phyloP scores from a whole-genome alignment of 2,329 filamentous ascomycete genomes.

The Trichothecium sympodiale region DNA sequence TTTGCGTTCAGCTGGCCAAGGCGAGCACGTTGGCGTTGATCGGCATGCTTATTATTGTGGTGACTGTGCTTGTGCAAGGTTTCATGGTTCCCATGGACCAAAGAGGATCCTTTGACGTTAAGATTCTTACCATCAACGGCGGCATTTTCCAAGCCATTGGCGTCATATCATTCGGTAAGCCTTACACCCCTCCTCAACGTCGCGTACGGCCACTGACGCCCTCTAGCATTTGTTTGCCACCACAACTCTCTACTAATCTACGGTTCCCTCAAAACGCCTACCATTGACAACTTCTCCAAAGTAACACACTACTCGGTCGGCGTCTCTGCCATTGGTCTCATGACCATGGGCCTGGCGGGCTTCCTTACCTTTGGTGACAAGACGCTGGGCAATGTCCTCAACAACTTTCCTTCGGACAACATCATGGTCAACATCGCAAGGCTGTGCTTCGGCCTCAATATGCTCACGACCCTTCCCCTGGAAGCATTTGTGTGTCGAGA shows the following conservation, averaged over 20 bases:
- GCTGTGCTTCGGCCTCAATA: slow-evolving; percentile 93
- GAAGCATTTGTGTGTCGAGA: slow-evolving; percentile 97
- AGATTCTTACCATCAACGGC: slow-evolving; percentile 66
- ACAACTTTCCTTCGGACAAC: slow-evolving; percentile 91
- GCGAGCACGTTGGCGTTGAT: slow-evolving; percentile 86
- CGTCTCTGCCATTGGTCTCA: slow-evolving; percentile 84
- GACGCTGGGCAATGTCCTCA: slow-evolving; percentile 90
- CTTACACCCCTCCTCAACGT: not conserved
- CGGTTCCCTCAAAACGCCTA: slow-evolving; percentile 85
- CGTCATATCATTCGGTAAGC: slow-evolving; percentile 88
- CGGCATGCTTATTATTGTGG: slow-evolving; percentile 83
- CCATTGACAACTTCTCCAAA: slow-evolving; percentile 83
- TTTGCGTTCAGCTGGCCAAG: slow-evolving; percentile 63
- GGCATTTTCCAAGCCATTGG: slow-evolving; percentile 94
- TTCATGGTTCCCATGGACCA: slow-evolving; percentile 60
- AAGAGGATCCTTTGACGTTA: slow-evolving; percentile 58
- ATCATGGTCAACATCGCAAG: slow-evolving; percentile 89
- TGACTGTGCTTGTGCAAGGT: slow-evolving; percentile 80
- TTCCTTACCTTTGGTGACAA: slow-evolving; percentile 89
- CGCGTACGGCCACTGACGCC: not conserved
- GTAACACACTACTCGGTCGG: slow-evolving; percentile 91
- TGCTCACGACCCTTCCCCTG: slow-evolving; percentile 92
- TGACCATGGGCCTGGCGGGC: slow-evolving; percentile 77
- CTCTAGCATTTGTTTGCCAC: slow-evolving; percentile 55
- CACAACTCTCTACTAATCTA: slow-evolving; percentile 98